A percentile compares a stretch with the other conserved stretches of the same genome.
Conservation (phyloP, 2,329 filamentous ascomycete species). For the Fusarium equiseti region DNA sequence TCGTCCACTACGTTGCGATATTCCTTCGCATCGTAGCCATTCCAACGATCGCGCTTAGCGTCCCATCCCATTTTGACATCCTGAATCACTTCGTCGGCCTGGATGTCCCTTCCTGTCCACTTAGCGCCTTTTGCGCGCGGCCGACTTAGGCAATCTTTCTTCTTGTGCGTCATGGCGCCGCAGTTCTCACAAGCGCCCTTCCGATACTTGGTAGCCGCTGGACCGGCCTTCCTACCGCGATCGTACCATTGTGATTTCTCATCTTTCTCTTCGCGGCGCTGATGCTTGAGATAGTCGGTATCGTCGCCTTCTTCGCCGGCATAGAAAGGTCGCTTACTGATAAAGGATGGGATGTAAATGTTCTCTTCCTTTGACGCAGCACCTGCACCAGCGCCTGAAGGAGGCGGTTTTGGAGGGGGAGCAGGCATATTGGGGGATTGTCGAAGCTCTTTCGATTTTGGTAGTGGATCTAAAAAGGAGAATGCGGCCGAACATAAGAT, state of each 20-base stretch:
- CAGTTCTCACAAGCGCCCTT: constrained; percentile 99
- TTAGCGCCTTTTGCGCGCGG: constrained; percentile 90
- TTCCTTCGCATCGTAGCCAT: constrained; percentile 92
- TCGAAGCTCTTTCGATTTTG: not conserved
- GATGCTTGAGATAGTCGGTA: constrained; percentile 95
- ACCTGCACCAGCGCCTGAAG: constrained; percentile 53
- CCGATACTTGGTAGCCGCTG: constrained; percentile 94
- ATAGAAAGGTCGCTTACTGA: constrained; percentile 98
- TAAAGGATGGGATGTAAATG: constrained; percentile 98
- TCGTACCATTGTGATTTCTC: constrained; percentile 91
- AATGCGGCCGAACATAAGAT: not conserved
- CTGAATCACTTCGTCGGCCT: constrained; percentile 89
- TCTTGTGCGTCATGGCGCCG: constrained; percentile 95
- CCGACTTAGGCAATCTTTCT: constrained; percentile 90
- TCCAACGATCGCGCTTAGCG: constrained; percentile 97
- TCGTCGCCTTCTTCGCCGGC: constrained; percentile 81
- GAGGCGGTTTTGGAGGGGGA: constrained; percentile 52
- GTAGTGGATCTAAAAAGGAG: not conserved
- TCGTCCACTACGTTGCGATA: constrained; percentile 90
- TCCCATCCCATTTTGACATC: constrained; percentile 94
- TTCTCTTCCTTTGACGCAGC: constrained; percentile 85
- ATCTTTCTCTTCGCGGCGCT: constrained; percentile 74
- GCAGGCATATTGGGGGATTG: constrained; percentile 32
- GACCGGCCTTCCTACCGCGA: constrained; percentile 83
- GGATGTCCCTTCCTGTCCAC: constrained; percentile 92